These are phyloP conservation scores for Macaranga tanarius DNA, from an alignment of 441 rosid species.

Conservation along the genomic window DNA sequence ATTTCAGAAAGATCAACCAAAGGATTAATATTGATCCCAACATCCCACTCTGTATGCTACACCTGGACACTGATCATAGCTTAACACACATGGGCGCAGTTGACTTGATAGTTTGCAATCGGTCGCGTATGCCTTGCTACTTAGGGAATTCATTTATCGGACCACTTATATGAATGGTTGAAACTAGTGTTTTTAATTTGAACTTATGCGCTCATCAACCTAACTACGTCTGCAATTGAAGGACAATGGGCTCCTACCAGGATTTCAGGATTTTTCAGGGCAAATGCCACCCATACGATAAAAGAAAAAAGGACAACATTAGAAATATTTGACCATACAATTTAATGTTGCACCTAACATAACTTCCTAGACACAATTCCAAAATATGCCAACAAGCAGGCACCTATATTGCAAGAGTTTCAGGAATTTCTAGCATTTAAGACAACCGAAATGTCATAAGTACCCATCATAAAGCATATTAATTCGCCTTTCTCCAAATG, in stretches of 20 bases:
- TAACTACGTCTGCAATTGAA: constrained; percentile 3
- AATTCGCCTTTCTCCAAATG: constrained; percentile 22
- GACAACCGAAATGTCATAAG: constrained; percentile 12
- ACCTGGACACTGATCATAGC: constrained; percentile 18
- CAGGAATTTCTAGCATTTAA: not conserved
- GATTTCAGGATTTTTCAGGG: not conserved
- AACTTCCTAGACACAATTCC: constrained; percentile 29
- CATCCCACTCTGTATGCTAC: constrained; percentile 20
- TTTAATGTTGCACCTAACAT: constrained; percentile 50
- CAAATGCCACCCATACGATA: not conserved
- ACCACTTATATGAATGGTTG: constrained; percentile 16
- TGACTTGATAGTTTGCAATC: constrained; percentile 42
- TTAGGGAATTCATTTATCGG: constrained; percentile 6
- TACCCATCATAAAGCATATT: not conserved
- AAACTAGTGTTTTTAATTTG: not conserved
- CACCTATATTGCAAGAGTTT: constrained; percentile 16
- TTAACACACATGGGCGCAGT: constrained; percentile 19
- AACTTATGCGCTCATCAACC: not conserved
- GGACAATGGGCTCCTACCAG: constrained; percentile 5
- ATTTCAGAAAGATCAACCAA: not conserved
- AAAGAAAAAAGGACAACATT: not conserved
- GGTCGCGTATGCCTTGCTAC: constrained; percentile 11
- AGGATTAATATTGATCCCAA: constrained; percentile 14
- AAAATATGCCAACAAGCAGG: constrained; percentile 22
- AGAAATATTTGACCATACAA: constrained; percentile 31